Conservation (phyloP, 495 filamentous ascomycete species). For the Hypoxylon cercidicola region DNA sequence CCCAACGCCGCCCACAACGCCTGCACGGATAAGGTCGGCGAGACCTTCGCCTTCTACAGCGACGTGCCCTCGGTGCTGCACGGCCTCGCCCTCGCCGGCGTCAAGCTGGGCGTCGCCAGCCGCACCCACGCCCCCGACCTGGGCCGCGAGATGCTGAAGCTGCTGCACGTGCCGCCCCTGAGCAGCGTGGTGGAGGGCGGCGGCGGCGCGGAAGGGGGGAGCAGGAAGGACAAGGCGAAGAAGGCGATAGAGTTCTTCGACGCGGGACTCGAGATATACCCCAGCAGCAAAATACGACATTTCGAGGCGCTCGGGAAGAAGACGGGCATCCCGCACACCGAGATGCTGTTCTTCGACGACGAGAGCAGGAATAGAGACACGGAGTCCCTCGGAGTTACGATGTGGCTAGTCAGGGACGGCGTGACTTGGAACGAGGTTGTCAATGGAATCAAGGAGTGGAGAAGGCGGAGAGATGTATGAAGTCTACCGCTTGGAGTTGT, state of each 20-base stretch:
- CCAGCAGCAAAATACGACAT: slow-evolving; percentile 85
- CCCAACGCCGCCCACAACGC: slow-evolving; percentile 62
- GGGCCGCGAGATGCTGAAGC: slow-evolving; percentile 80
- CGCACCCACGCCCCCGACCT: slow-evolving; percentile 84
- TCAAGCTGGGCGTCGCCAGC: slow-evolving; percentile 80
- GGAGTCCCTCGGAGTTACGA: slow-evolving; percentile 83
- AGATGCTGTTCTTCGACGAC: slow-evolving; percentile 98
- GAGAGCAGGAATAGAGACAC: slow-evolving; percentile 89
- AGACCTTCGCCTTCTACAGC: slow-evolving; percentile 82
- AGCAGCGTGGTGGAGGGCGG: slow-evolving; percentile 26
- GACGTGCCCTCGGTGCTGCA: slow-evolving; percentile 79
- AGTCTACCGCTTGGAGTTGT: not conserved
- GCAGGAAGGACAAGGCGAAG: slow-evolving; percentile 53
- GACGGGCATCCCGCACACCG: slow-evolving; percentile 73
- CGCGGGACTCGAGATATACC: slow-evolving; percentile 85
- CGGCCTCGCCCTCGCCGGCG: slow-evolving; percentile 61
- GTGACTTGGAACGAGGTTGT: slow-evolving; percentile 83
- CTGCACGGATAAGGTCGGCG: slow-evolving; percentile 70
- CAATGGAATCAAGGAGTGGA: slow-evolving; percentile 82
- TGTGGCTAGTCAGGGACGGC: slow-evolving; percentile 82
- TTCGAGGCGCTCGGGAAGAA: slow-evolving; percentile 76
- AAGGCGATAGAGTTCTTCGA: slow-evolving; percentile 83
- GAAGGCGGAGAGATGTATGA: slow-evolving; percentile 69
- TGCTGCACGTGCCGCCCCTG: slow-evolving; percentile 71
- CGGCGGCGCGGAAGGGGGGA: slow-evolving; percentile 10